Percentiles rank a stretch among this genome's conserved stretches.
Evolutionary conservation across 306 rosid species (phyloP).

Genomic region (Vigna nakashimae): DNA sequence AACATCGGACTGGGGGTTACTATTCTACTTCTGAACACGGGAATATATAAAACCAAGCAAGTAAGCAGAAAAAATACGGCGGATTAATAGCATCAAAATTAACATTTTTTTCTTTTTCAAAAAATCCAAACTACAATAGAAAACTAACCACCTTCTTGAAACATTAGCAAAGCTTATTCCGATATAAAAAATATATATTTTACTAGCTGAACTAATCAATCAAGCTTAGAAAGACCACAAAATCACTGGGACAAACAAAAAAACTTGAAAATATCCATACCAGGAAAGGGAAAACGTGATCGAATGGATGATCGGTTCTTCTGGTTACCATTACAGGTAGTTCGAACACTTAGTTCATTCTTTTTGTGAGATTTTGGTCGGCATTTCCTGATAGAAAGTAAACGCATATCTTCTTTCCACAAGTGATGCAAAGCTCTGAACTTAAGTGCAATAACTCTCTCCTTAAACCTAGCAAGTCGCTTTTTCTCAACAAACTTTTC

Average conservation of each 20-base stretch:
- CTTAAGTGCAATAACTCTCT: constrained; percentile 75
- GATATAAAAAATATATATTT: no score
- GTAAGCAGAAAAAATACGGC: not conserved
- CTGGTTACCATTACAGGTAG: constrained; percentile 57
- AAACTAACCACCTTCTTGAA: not conserved
- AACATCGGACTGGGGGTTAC: no score
- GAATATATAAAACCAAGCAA: not conserved
- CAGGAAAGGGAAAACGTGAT: constrained; percentile 73
- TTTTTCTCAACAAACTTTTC: constrained; percentile 68
- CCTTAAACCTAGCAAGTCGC: constrained; percentile 71
- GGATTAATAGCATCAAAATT: not conserved
- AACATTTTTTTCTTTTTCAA: not conserved
- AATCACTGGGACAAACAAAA: constrained; percentile 1
- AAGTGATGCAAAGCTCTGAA: constrained; percentile 77
- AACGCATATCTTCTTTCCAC: constrained; percentile 87
- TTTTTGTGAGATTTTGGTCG: constrained; percentile 82
- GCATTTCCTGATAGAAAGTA: constrained; percentile 65
- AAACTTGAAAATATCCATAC: constrained; percentile 47
- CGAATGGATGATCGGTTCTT: constrained; percentile 84
- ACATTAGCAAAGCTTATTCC: not conserved
- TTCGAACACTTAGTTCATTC: constrained; percentile 67
- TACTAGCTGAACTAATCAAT: not conserved
- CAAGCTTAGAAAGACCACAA: constrained; percentile 2
- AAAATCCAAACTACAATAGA: not conserved
- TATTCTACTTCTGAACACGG: no score